Evolutionary conservation across 139 green algal genomes (phyloP).

Genomic region (Picochlorum sp.): DNA sequence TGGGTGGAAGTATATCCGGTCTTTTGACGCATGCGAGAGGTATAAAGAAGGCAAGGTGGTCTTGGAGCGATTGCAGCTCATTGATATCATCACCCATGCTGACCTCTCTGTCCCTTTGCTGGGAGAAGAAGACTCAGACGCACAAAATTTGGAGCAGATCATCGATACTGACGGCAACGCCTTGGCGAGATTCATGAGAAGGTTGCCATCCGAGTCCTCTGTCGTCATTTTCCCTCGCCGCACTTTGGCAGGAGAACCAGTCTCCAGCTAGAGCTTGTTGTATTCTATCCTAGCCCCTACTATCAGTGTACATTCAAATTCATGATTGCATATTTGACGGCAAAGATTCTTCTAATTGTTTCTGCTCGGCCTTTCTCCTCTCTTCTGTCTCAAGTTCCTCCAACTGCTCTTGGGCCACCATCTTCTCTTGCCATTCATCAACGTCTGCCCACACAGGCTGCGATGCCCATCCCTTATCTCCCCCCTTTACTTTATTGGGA

Average conservation of each 20-base stretch:
- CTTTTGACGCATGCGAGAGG: conserved; percentile 7
- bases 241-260: too few relatives aligned
- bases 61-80: conserved; percentile 5
- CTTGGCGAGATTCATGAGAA: too few relatives aligned
- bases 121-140: too few relatives aligned
- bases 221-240: too few relatives aligned
- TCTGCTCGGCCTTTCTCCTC: conserved; percentile 25
- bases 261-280: too few relatives aligned
- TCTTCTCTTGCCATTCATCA: conserved; percentile 44
- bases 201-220: too few relatives aligned
- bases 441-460: conserved; percentile 64
- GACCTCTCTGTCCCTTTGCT: too few relatives aligned
- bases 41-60: conserved; percentile 16
- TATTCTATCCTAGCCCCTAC: too few relatives aligned
- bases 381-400: conserved; percentile 33
- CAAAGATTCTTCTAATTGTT: not conserved
- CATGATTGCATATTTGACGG: not conserved
- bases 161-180: too few relatives aligned
- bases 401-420: conserved; percentile 22
- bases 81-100: not conserved
- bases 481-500: conserved; percentile 88
- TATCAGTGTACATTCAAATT: not conserved
- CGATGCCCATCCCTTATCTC: conserved; percentile 70
- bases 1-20: conserved; percentile 1
- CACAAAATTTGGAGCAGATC: too few relatives aligned